A percentile compares a stretch with the other conserved stretches of the same genome.
Conservation (phyloP, 352 stramenopile genomes). For the Halophytophthora batemanensis region DNA sequence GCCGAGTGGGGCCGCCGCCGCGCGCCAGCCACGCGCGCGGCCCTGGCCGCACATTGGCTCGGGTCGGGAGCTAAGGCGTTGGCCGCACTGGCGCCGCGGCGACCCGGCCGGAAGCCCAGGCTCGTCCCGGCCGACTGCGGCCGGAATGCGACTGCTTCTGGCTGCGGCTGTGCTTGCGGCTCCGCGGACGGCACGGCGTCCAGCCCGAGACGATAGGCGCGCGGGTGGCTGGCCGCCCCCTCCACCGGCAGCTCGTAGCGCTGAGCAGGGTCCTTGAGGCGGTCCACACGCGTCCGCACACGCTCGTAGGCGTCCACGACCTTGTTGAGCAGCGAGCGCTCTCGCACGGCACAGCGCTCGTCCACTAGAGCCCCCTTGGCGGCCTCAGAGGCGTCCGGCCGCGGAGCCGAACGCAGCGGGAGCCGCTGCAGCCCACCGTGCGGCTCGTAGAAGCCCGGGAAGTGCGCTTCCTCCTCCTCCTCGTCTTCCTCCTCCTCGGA, state of each 20-base stretch:
- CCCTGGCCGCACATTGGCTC: no score
- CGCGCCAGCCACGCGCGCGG: constrained; percentile 47
- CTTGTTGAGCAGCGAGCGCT: constrained; percentile 29
- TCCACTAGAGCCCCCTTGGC: constrained; percentile 17
- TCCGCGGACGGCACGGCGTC: constrained; percentile 32
- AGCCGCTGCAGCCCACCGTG: constrained; percentile 28
- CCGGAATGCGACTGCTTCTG: constrained; percentile 24
- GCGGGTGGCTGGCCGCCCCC: constrained; percentile 24
- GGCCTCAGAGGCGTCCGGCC: constrained; percentile 12
- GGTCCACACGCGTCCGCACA: constrained; percentile 28
- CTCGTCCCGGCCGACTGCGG: constrained; percentile 34
- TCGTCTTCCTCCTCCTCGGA: constrained; percentile 1
- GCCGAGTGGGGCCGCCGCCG: constrained; percentile 48
- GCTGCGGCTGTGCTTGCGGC: background rate
- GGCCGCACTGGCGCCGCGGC: constrained; percentile 5
- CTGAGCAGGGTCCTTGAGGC: constrained; percentile 35
- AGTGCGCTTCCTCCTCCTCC: no score
- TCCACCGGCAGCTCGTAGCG: constrained; percentile 56
- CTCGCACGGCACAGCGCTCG: constrained; percentile 21
- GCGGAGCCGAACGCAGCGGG: constrained; percentile 17
- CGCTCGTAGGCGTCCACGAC: constrained; percentile 22
- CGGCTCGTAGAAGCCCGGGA: no score
- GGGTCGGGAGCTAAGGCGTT: constrained; percentile 7
- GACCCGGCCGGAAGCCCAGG: constrained; percentile 15
- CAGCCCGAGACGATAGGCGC: constrained; percentile 55